These are phyloP conservation scores for Mucor circinelloides DNA, from an alignment of 371 early-diverging fungal species.

Conservation along the genomic window DNA sequence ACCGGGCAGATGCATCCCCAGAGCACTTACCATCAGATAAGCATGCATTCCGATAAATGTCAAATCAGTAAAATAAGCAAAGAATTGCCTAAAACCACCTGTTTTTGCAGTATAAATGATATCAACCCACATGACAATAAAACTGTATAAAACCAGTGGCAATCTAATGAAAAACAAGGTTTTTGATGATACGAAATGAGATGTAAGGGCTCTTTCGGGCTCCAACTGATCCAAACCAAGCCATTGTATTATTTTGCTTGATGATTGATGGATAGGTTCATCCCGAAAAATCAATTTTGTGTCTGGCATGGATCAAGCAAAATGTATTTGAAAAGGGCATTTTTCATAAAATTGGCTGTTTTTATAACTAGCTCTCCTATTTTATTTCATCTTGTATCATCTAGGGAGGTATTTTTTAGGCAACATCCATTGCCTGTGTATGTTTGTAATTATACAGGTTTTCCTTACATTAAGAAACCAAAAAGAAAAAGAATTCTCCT, in stretches of 20 bases:
- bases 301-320: background rate
- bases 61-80: constrained; percentile 57
- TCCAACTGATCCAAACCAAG: constrained; percentile 54
- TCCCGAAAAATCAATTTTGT: constrained; percentile 10
- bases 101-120: constrained; percentile 30
- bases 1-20: background rate
- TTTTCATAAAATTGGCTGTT: background rate
- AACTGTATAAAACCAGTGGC: constrained; percentile 32
- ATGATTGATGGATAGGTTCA: constrained; percentile 24
- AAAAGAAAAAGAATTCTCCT: background rate
- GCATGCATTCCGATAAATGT: constrained; percentile 55
- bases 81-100: constrained; percentile 28
- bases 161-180: constrained; percentile 49
- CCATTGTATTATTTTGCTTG: constrained; percentile 36
- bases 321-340: background rate
- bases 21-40: constrained; percentile 48
- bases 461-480: background rate
- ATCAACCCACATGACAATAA: constrained; percentile 45
- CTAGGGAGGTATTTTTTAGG: background rate
- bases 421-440: background rate
- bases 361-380: background rate
- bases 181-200: constrained; percentile 50
- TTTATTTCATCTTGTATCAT: background rate
- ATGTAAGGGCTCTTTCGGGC: constrained; percentile 58
- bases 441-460: constrained; percentile 7